These are phyloP conservation scores for Lachnellula willkommii DNA, from an alignment of 2,329 filamentous ascomycete genomes.

Conservation along the genomic window DNA sequence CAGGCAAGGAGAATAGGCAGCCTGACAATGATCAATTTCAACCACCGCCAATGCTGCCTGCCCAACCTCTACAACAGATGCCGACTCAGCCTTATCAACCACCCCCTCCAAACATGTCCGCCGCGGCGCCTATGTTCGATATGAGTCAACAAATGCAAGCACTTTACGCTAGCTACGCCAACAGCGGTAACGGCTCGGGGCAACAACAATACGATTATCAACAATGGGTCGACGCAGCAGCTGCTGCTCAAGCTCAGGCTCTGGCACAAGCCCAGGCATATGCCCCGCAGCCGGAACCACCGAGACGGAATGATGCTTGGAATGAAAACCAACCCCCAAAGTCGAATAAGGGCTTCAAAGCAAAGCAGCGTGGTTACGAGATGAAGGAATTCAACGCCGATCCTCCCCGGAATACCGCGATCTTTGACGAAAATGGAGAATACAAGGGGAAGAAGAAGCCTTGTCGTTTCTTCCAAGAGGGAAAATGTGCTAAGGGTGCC, in stretches of 20 bases:
- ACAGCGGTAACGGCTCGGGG: constrained; percentile 17
- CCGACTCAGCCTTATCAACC: constrained; percentile 15
- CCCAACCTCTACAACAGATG: constrained; percentile 15
- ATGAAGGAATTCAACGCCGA: constrained; percentile 13
- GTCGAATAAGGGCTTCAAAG: constrained; percentile 4
- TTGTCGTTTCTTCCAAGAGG: constrained; percentile 65
- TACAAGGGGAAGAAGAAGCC: constrained; percentile 55
- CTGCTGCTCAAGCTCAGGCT: constrained; percentile 11
- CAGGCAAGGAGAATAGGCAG: constrained; percentile 36
- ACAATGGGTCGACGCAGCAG: constrained; percentile 9
- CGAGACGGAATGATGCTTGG: constrained; percentile 18
- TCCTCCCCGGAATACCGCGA: constrained; percentile 4
- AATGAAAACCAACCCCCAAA: constrained; percentile 10
- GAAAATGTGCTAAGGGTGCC: constrained; percentile 67
- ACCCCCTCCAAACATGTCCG: constrained; percentile 10
- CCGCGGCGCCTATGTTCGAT: constrained; percentile 14
- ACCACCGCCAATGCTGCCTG: constrained; percentile 28
- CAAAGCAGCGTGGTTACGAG: constrained; percentile 13
- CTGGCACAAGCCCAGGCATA: constrained; percentile 13
- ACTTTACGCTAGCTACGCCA: constrained; percentile 19
- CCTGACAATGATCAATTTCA: constrained; percentile 28
- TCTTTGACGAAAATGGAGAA: constrained; percentile 34
- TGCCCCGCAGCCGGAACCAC: constrained; percentile 11
- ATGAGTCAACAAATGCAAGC: constrained; percentile 25
- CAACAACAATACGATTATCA: constrained; percentile 21